A percentile compares a stretch with the other conserved stretches of the same genome.
These are phyloP conservation scores for Plasmodium cynomolgi DNA, from an alignment of 169 alveolate species.

Conservation along the genomic window DNA sequence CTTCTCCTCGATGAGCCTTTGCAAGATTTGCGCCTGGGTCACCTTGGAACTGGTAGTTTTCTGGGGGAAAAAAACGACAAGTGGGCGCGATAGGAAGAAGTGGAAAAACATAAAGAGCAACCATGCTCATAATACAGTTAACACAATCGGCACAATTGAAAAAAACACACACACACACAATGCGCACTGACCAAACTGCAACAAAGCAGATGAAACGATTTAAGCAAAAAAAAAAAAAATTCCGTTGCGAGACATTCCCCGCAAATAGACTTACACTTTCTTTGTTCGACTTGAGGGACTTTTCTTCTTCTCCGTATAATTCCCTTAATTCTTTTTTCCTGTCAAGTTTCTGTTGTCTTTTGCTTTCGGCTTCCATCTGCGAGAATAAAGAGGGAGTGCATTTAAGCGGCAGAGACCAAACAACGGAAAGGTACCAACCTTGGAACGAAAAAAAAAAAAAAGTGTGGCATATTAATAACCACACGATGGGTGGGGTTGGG, in stretches of 20 bases:
- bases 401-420: neutral
- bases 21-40: conserved; percentile 59
- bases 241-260: neutral
- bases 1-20: conserved; percentile 61
- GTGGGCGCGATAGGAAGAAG: neutral
- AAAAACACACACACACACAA: neutral
- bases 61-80: neutral
- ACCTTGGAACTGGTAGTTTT: conserved; percentile 52
- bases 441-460: neutral
- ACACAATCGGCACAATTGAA: neutral
- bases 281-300: conserved; percentile 44
- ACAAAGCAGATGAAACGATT: neutral
- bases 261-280: conserved; percentile 35
- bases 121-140: neutral
- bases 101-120: neutral
- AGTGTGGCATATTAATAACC: neutral
- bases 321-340: conserved; percentile 58
- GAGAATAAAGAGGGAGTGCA: neutral
- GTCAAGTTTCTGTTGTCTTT: conserved; percentile 68
- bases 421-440: neutral
- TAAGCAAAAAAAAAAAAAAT: neutral
- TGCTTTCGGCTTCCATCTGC: conserved; percentile 61
- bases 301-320: conserved; percentile 74
- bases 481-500: neutral
- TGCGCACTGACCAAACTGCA: neutral